Conservation (phyloP, 768 basidiomycete genomes). For the Collybia sp. region DNA sequence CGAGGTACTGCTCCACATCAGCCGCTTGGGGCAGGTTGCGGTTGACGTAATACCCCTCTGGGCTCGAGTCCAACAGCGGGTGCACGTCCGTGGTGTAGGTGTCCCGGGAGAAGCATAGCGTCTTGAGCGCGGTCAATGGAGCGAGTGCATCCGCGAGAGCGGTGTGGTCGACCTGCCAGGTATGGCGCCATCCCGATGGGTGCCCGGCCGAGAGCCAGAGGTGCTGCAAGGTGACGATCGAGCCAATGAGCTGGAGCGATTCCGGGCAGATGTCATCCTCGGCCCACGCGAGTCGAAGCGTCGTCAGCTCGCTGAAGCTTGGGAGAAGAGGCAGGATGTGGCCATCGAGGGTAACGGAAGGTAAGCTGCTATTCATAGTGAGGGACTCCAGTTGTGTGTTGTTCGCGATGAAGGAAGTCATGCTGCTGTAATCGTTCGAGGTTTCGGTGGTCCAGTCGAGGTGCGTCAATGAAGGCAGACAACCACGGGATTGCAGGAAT, state of each 20-base stretch:
- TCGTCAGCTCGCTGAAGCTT: slow-evolving; percentile 13
- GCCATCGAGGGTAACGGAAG: slow-evolving; percentile 11
- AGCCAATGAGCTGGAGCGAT: slow-evolving; percentile 13
- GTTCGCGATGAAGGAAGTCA: slow-evolving; percentile 14
- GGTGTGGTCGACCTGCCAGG: background rate
- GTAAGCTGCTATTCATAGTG: slow-evolving; percentile 10
- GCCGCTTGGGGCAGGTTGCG: background rate
- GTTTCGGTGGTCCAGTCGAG: slow-evolving; percentile 16
- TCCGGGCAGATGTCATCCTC: slow-evolving; percentile 9
- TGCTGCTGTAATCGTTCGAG: slow-evolving; percentile 7
- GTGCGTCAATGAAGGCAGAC: slow-evolving; percentile 14
- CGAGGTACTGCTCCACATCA: too few species aligned
- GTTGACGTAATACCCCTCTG: background rate
- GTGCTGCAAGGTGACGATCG: slow-evolving; percentile 6
- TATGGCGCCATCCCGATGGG: background rate
- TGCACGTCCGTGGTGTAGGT: slow-evolving; percentile 7
- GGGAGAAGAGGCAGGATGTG: slow-evolving; percentile 13
- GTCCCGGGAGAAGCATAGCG: background rate
- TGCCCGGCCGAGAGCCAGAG: background rate
- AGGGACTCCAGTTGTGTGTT: slow-evolving; percentile 21
- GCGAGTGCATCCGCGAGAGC: background rate
- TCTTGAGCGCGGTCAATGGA: background rate
- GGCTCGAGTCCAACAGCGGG: slow-evolving; percentile 14
- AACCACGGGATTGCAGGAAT: slow-evolving; percentile 12
- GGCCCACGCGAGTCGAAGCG: slow-evolving; percentile 19